These are phyloP conservation scores for Nitzschia palea DNA, from an alignment of 108 stramenopile genomes.

Conservation along the genomic window DNA sequence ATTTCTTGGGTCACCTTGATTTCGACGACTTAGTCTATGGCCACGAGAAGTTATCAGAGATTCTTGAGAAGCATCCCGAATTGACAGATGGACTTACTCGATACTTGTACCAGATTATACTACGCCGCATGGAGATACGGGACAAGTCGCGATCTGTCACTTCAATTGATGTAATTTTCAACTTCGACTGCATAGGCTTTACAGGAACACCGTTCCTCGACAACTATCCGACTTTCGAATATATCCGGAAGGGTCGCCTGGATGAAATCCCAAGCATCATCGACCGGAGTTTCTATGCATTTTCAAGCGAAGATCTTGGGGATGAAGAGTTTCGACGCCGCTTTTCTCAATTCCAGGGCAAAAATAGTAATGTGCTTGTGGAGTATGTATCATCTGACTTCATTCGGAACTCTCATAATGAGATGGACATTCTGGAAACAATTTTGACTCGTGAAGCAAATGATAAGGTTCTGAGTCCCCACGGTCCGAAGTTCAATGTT, in stretches of 20 bases:
- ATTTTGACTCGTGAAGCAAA: constrained; percentile 21
- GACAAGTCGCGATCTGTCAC: constrained; percentile 26
- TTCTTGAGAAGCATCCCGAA: constrained; percentile 30
- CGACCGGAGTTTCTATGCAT: constrained; percentile 34
- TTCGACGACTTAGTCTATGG: constrained; percentile 39
- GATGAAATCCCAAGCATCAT: constrained; percentile 35
- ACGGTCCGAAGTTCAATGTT: constrained; percentile 15
- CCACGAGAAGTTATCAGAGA: constrained; percentile 35
- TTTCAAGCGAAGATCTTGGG: constrained; percentile 15
- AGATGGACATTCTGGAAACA: constrained; percentile 31
- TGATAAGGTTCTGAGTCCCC: not conserved
- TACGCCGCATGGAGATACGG: constrained; percentile 36
- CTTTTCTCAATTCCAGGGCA: constrained; percentile 29
- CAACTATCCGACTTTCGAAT: constrained; percentile 36
- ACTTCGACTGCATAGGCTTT: constrained; percentile 41
- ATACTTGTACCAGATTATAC: constrained; percentile 29
- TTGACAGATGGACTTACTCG: constrained; percentile 24
- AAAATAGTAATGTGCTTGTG: constrained; percentile 27
- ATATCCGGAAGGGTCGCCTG: constrained; percentile 26
- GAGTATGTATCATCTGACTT: constrained; percentile 36
- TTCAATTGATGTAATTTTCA: constrained; percentile 38
- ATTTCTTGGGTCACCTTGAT: constrained; percentile 28
- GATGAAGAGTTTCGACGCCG: constrained; percentile 22
- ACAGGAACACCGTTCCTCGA: constrained; percentile 39
- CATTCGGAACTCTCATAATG: constrained; percentile 19